These are phyloP conservation scores for Rhododendron williamsianum DNA, from an alignment of 148 eudicot species.

Conservation along the genomic window DNA sequence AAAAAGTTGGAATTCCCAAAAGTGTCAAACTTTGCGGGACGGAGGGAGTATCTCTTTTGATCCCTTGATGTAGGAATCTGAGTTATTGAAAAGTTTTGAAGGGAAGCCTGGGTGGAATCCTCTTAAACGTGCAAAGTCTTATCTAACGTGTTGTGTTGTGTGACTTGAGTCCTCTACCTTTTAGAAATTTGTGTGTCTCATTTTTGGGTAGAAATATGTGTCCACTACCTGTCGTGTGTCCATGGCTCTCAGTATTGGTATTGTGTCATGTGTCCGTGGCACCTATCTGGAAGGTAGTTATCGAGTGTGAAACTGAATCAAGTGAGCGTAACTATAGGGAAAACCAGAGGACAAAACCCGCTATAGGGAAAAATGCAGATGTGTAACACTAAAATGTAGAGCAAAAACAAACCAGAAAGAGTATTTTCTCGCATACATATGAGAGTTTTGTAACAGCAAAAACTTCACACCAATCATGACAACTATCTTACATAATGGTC, in stretches of 20 bases:
- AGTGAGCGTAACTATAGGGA: background rate
- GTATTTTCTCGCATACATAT: background rate
- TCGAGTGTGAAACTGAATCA: background rate
- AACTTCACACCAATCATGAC: background rate
- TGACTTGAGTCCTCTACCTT: background rate
- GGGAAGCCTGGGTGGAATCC: background rate
- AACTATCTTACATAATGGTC: constrained; percentile 12
- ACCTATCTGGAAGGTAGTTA: background rate
- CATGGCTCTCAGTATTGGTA: background rate
- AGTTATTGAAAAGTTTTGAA: background rate
- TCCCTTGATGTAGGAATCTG: background rate
- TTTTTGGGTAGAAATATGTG: background rate
- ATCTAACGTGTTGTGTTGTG: background rate
- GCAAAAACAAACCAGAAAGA: background rate
- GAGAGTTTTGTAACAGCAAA: background rate
- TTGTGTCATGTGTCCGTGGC: background rate
- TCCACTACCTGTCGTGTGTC: background rate
- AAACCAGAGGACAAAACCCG: background rate
- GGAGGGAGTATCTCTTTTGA: background rate
- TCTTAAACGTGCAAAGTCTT: background rate
- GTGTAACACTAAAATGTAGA: background rate
- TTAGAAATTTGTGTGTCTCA: background rate
- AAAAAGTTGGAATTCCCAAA: too few relatives aligned
- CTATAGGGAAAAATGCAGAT: background rate
- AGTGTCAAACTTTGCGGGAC: too few relatives aligned